Evolutionary conservation across 805 yeast genomes (phyloP).

Genomic region (Teunomyces lycoperdinae): DNA sequence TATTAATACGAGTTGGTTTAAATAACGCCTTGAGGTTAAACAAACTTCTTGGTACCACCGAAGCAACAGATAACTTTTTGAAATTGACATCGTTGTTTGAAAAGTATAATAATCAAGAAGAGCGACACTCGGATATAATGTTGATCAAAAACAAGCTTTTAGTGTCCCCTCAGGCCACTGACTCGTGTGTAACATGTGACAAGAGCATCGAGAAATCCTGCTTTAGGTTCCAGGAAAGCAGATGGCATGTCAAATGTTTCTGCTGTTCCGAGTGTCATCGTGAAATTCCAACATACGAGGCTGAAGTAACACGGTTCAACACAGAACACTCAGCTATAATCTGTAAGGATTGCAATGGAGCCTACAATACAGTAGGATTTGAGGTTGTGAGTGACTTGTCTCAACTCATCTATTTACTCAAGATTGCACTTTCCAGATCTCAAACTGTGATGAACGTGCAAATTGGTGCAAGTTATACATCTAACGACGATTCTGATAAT

Average conservation of each 20-base stretch:
- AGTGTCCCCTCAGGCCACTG: constrained; percentile 63
- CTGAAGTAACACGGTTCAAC: constrained; percentile 48
- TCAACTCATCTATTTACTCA: constrained; percentile 73
- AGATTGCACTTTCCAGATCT: constrained; percentile 80
- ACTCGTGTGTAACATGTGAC: constrained; percentile 68
- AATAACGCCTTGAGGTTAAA: constrained; percentile 71
- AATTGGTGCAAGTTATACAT: neutral
- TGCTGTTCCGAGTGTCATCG: constrained; percentile 59
- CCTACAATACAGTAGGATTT: constrained; percentile 52
- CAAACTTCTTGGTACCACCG: constrained; percentile 52
- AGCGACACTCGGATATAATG: constrained; percentile 6
- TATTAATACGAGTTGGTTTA: constrained; percentile 77
- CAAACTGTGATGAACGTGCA: constrained; percentile 51
- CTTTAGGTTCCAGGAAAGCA: constrained; percentile 50
- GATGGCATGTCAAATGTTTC: constrained; percentile 86
- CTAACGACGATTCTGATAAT: neutral
- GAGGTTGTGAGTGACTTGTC: constrained; percentile 60
- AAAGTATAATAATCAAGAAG: constrained; percentile 12
- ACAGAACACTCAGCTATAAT: constrained; percentile 32
- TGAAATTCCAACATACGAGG: constrained; percentile 23
- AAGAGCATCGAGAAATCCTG: constrained; percentile 86
- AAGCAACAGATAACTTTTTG: constrained; percentile 63
- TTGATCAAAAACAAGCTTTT: constrained; percentile 29
- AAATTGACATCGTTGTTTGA: constrained; percentile 36
- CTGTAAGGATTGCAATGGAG: constrained; percentile 59